Evolutionary conservation across 352 stramenopile genomes (phyloP), one percentile per base, ranked within the genome.

Genomic region (Thalassiosira livingstoniorum): DNA sequence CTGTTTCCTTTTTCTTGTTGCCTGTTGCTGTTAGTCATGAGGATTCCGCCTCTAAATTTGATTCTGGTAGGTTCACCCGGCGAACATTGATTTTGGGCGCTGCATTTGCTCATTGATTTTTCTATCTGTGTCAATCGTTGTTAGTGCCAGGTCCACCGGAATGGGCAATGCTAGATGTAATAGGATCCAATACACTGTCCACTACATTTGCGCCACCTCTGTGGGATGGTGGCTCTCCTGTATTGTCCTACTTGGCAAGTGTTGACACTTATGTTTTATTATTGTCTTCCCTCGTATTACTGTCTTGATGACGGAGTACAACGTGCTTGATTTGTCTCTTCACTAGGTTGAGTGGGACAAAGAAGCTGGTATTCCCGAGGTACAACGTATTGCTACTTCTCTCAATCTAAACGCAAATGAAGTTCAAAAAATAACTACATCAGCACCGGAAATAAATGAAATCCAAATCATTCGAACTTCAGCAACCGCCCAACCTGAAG

Each of bases 371-470:
- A 90, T 93, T 18, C 90, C 92, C 42, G 96, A 98, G 78, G 91
- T 97, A n/a, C 96, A 98, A 80, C 87, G 94, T 23, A 92, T 91
- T 53, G 90, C 80, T 37, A 96, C 94, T 27, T 89, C 76, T 18
- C 89, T 90, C 34, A 96, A 97, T 83, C 95, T 95, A 0, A 95
- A 95, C 51, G 78, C 96, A 23, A 98, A 98, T 85, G 96, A 98
- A 82, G 92, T 98, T 45, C 96, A 98, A 88, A 96, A 89, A 5
- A 95, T 98, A 80, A 94, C 95, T 70, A 98, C 94, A 0, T 95
- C 91, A 32, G 93, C 92, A 0, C 83, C 66, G 2, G 90, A 97
- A 55, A 90, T 98, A 4, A 91, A 97, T 71, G 96, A 98, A 74
- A 90, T 98, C 31, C 96, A 98, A 83, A 77, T 94, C 51, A 90